Percentiles rank a stretch among this genome's conserved stretches.
phyloP scores from a whole-genome alignment of 1,284 basidiomycete species.

The Melampsora larici-populina region DNA sequence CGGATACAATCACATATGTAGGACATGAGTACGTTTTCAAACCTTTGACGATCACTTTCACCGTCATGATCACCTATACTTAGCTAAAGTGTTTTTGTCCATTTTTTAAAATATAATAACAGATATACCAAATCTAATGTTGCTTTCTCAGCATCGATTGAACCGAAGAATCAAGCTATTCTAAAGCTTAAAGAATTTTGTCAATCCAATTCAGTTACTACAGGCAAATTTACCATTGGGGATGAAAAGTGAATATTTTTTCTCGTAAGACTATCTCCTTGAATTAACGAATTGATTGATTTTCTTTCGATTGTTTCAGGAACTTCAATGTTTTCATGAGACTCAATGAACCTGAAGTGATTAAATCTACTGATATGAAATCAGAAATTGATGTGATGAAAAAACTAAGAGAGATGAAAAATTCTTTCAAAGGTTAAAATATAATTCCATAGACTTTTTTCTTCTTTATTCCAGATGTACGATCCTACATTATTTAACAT shows the following conservation, averaged over 20 bases:
- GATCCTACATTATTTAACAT: no score
- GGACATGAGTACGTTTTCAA: slow-evolving; percentile 86
- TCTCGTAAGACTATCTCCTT: no score
- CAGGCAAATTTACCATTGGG: slow-evolving; percentile 74
- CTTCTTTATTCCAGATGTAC: no score
- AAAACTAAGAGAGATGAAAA: slow-evolving; percentile 38
- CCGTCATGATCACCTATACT: not conserved
- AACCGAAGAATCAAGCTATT: slow-evolving; percentile 65
- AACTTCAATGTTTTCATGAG: slow-evolving; percentile 82
- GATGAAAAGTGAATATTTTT: slow-evolving; percentile 64
- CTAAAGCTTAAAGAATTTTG: slow-evolving; percentile 61
- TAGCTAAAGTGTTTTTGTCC: slow-evolving; percentile 43
- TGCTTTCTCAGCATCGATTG: slow-evolving; percentile 58
- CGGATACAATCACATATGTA: slow-evolving; percentile 76
- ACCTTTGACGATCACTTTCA: slow-evolving; percentile 3
- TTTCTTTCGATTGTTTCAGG: slow-evolving; percentile 6
- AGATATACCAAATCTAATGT: slow-evolving; percentile 52
- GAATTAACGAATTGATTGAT: not conserved
- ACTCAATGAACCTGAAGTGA: slow-evolving; percentile 40
- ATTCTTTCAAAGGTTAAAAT: slow-evolving; percentile 15
- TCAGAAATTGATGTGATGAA: slow-evolving; percentile 32
- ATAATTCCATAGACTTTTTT: no score
- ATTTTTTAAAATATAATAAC: slow-evolving; percentile 39
- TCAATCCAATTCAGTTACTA: slow-evolving; percentile 62
- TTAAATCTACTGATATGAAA: slow-evolving; percentile 9